Evolutionary conservation across 1,284 basidiomycete species (phyloP), one percentile per base, ranked within the genome.

Genomic region (Fomitiporia mediterranea): DNA sequence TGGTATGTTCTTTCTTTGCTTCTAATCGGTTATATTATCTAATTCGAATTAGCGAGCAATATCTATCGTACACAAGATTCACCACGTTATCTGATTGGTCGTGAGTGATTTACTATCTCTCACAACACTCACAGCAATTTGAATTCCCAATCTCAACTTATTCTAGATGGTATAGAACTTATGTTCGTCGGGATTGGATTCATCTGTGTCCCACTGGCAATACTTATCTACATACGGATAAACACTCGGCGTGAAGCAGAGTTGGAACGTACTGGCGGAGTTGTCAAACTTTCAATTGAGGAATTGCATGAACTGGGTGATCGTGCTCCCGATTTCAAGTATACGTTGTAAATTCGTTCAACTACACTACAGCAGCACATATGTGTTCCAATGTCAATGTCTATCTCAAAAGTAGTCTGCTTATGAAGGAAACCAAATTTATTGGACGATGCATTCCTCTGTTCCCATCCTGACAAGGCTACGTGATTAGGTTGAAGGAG

Each of bases 111-210:
- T 34, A 15, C 15, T 32, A 37, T 8, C 25, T 32, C 15, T 13
- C 13, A 17, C 8, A 34, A 13, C n/a, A n/a, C n/a, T n/a, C n/a
- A n/a, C n/a, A n/a, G n/a, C n/a, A n/a, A 7, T 21, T 15, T 38
- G n/a, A n/a, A 30, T 2, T 21, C 43, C 8, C 46, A 23, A 53
- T 8, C 4, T 1, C 5, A 52, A 46, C 8, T 32, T 23, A 55
- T 13, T 54, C 42, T 57, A 86, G 84, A 86, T 64, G 82, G 70
- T 1, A 57, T 85, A 17, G 82, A 84, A 64, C 67, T 89, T 32
- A 85, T 84, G 76, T 84, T 88, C 58, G 74, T 86, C 27, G 79
- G 76, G 2, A 79, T 89, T 42, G 85, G 86, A 0, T 71, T 85
- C 61, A 72, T 86, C 35, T 64, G 65, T 48, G 64, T 81, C 0